Base-by-base conservation (phyloP, 768 basidiomycete species). In the Pseudohyphozyma bogoriensis region DNA sequence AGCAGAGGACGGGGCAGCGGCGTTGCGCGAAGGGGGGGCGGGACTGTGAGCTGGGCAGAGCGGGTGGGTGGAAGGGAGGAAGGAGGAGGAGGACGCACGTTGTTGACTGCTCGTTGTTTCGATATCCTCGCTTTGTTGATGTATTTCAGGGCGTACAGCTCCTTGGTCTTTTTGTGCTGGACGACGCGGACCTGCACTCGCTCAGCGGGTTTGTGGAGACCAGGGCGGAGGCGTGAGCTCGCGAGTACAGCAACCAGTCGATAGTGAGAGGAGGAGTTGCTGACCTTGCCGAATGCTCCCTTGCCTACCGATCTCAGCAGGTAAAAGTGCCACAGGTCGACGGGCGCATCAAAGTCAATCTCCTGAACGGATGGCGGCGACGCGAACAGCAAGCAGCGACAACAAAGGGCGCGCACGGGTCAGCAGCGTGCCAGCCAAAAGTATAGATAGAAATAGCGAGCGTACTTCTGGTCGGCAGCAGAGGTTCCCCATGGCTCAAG, bases 251-350 rank as follows among this genome's bases (percentile, higher is more conserved):
- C 45, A 6, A 28, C 7, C 8, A n/a, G 26, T n/a, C 45, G 24
- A 26, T 26, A 22, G n/a, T 9, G 26, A 24, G 26, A 35, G 32
- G 10, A 18, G 22, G 9, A 11, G 36, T 33, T 11, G 12, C 79
- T 37, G 55, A 91, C 92, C 84, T 96, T 97, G 73, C 93, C 93
- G 78, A 97, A 99, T 29, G 93, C 90, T 47, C 95, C 93, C 74
- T 90, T 95, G 45, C 95, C 95, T 18, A 97, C 89, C 26, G 87
- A 89, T 51, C 91, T 82, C 72, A 95, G 85, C 50, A 99, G 85
- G 72, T 93, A 88, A 71, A 97, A 99, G 77, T 97, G 93, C 76
- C 86, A 97, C 51, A 99, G 84, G 72, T 83, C 88, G 74, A 90
- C 85, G 70, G 90, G 87, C 50, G 80, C 78, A 65, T 87, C 84